Percentiles rank a stretch among this genome's conserved stretches.
These are phyloP conservation scores for Globisporangium sylvaticum DNA, from an alignment of 352 stramenopile genomes.

Conservation along the genomic window DNA sequence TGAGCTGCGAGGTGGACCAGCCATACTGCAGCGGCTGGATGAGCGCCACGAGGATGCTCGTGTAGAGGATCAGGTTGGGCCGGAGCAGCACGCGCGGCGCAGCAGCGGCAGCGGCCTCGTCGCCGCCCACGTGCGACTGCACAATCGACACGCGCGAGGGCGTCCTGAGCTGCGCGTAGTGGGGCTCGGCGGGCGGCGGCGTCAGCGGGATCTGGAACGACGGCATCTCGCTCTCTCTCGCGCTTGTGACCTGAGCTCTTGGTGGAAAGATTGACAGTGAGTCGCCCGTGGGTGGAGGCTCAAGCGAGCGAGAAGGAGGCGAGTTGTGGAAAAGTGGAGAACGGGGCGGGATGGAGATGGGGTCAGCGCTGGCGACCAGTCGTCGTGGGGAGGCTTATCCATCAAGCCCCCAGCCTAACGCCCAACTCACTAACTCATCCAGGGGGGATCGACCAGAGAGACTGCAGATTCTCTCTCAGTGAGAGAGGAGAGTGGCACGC, in stretches of 20 bases:
- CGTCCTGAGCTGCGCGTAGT: neutral
- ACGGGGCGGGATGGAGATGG: neutral
- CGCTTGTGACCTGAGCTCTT: neutral
- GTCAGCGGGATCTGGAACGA: slow-evolving; percentile 1
- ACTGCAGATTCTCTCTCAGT: too few relatives aligned
- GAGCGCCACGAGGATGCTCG: slow-evolving; percentile 42
- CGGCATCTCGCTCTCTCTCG: neutral
- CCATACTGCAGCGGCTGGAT: slow-evolving; percentile 46
- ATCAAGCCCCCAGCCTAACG: neutral
- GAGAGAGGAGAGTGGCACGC: too few relatives aligned
- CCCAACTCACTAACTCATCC: too few relatives aligned
- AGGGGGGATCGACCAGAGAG: too few relatives aligned
- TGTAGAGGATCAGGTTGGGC: slow-evolving; percentile 37
- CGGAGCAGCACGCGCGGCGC: slow-evolving; percentile 19
- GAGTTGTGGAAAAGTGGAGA: neutral
- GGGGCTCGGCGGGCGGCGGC: neutral
- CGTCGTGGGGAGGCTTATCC: neutral
- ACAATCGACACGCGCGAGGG: neutral
- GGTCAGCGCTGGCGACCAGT: neutral
- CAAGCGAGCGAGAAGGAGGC: neutral
- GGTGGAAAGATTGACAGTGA: neutral
- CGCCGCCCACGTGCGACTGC: neutral
- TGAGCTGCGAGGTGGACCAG: slow-evolving; percentile 61
- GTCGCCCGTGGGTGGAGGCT: neutral
- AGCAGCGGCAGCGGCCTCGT: neutral